These are phyloP conservation scores for Alternaria sp. DNA, from an alignment of 2,329 filamentous ascomycete genomes.

Conservation along the genomic window DNA sequence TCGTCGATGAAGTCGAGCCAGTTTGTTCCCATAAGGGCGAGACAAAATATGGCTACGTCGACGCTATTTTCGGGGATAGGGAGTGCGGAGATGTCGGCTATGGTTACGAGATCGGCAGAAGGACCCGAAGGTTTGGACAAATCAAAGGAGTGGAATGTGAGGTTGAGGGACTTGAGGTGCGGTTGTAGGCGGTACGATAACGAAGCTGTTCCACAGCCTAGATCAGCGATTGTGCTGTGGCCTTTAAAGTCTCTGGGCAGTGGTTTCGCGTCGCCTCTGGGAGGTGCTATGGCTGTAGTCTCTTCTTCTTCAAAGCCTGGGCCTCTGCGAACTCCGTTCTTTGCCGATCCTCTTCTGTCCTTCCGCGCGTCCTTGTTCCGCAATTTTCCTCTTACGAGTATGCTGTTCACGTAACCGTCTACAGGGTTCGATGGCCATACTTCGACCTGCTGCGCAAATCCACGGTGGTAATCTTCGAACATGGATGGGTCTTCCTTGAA, in stretches of 20 bases:
- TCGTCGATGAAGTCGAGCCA: constrained; percentile 98
- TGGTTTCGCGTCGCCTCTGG: constrained; percentile 50
- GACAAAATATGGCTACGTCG: constrained; percentile 92
- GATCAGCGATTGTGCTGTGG: constrained; percentile 81
- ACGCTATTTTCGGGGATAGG: constrained; percentile 77
- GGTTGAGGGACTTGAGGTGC: constrained; percentile 70
- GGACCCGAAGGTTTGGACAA: constrained; percentile 78
- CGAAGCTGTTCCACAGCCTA: constrained; percentile 91
- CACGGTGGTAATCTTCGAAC: constrained; percentile 95
- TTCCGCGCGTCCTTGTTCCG: constrained; percentile 46
- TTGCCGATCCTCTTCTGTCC: constrained; percentile 52
- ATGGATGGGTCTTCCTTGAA: constrained; percentile 89
- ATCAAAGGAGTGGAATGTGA: constrained; percentile 86
- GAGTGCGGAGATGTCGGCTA: constrained; percentile 86
- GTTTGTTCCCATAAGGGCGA: constrained; percentile 98
- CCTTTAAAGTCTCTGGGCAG: constrained; percentile 75
- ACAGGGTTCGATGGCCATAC: constrained; percentile 98
- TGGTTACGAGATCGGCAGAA: constrained; percentile 77
- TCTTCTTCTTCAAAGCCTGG: constrained; percentile 19
- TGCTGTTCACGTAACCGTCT: constrained; percentile 79
- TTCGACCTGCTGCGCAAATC: constrained; percentile 93
- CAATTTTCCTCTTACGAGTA: constrained; percentile 72
- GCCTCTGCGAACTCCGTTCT: constrained; percentile 32
- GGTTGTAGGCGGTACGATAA: constrained; percentile 74
- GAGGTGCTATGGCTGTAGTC: constrained; percentile 14